These are phyloP conservation scores for Dentipellis sp. DNA, from an alignment of 768 basidiomycete species.

Conservation along the genomic window DNA sequence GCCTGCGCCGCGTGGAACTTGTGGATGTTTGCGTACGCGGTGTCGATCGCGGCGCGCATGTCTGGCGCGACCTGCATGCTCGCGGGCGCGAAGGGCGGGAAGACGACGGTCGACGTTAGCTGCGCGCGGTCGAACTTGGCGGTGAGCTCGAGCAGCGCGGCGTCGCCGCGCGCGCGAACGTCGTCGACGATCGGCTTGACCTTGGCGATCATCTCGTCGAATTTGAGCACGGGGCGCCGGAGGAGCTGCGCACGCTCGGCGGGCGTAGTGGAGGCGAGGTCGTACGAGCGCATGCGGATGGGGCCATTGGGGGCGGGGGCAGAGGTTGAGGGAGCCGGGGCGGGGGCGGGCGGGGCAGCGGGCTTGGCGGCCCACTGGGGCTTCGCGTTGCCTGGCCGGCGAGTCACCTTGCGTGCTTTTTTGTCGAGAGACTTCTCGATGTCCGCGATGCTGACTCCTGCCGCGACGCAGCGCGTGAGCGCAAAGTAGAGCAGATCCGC, in stretches of 20 bases:
- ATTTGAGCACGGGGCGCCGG: constrained; percentile 83
- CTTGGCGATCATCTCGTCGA: constrained; percentile 82
- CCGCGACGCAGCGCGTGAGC: constrained; percentile 72
- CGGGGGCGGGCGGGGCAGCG: constrained; percentile 16
- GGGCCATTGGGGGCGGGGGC: constrained; percentile 26
- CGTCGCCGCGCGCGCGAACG: constrained; percentile 78
- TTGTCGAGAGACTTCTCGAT: constrained; percentile 76
- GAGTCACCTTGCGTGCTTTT: constrained; percentile 80
- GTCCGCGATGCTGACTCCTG: constrained; percentile 75
- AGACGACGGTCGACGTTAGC: constrained; percentile 58
- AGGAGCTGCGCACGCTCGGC: constrained; percentile 62
- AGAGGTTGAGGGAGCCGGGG: constrained; percentile 9
- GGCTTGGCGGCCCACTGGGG: constrained; percentile 46
- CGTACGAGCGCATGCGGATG: constrained; percentile 74
- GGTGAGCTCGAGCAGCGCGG: constrained; percentile 79
- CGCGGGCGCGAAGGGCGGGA: constrained; percentile 70
- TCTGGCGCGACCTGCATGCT: constrained; percentile 48
- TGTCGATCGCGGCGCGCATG: constrained; percentile 77
- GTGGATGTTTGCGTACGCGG: constrained; percentile 84
- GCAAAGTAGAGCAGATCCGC: constrained; percentile 94
- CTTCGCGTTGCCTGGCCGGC: constrained; percentile 89
- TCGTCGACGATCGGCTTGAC: constrained; percentile 91
- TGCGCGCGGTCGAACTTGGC: constrained; percentile 87
- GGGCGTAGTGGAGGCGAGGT: constrained; percentile 38
- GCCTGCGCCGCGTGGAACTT: constrained; percentile 88